phyloP scores from a whole-genome alignment of 2,329 filamentous ascomycete species.

The Cadophora sp. region DNA sequence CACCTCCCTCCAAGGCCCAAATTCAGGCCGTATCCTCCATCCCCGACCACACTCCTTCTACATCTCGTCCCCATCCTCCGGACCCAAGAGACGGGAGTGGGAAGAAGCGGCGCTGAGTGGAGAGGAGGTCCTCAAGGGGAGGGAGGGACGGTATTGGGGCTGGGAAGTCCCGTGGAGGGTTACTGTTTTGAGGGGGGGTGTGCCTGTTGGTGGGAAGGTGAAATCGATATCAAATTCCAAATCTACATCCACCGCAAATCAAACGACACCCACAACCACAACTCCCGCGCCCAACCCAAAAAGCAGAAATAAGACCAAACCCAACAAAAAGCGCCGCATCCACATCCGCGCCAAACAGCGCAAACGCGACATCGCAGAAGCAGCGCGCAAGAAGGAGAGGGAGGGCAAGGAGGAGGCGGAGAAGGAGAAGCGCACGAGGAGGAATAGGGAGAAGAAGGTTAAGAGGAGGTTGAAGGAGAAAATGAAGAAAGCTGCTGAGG shows the following conservation, averaged over 20 bases:
- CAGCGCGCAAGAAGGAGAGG: conserved; percentile 49
- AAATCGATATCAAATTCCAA: neutral
- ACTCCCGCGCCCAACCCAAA: neutral
- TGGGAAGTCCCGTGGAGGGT: conserved; percentile 68
- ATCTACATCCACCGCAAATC: neutral
- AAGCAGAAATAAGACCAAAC: conserved; percentile 47
- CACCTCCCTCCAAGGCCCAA: conserved; percentile 48
- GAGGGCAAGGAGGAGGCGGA: conserved; percentile 62
- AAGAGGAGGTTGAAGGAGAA: conserved; percentile 64
- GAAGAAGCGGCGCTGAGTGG: conserved; percentile 57
- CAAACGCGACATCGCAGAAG: conserved; percentile 47
- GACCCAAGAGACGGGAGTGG: conserved; percentile 50
- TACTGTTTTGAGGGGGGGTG: neutral
- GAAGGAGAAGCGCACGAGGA: conserved; percentile 66
- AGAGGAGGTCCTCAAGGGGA: conserved; percentile 56
- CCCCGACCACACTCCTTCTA: conserved; percentile 58
- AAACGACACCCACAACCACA: no score
- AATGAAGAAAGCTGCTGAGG: conserved; percentile 53
- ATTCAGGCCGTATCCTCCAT: conserved; percentile 49
- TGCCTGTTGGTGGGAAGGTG: neutral
- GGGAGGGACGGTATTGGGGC: conserved; percentile 59
- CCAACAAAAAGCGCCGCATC: conserved; percentile 66
- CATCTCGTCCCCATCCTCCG: conserved; percentile 50
- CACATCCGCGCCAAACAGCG: conserved; percentile 52
- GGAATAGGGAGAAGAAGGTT: conserved; percentile 66